Conservation (phyloP, 1,284 basidiomycete genomes). For the Ustilago hordei region DNA sequence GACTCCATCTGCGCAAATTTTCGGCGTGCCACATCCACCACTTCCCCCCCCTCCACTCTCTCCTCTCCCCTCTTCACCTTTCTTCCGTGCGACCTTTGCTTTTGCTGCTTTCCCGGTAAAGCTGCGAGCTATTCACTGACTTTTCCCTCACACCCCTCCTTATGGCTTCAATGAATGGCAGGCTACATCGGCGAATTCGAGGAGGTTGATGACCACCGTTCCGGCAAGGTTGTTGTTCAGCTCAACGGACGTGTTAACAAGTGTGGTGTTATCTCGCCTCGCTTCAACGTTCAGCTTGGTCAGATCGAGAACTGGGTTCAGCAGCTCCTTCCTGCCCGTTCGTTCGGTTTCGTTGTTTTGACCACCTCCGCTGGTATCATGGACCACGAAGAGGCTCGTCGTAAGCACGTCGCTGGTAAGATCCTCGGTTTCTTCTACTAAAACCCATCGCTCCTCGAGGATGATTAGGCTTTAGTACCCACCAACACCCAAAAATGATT, state of each 20-base stretch:
- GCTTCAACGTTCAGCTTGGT: constrained; percentile 94
- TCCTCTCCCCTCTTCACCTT: constrained; percentile 2
- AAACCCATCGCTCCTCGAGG: constrained; percentile 4
- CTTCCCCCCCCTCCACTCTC: no score
- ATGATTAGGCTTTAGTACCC: not conserved
- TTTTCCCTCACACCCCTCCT: not conserved
- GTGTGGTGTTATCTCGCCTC: constrained; percentile 94
- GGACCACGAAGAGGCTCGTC: constrained; percentile 98
- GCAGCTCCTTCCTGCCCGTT: constrained; percentile 75
- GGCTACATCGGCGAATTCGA: constrained; percentile 99
- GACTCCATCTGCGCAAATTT: constrained; percentile 53
- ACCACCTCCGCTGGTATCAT: constrained; percentile 98
- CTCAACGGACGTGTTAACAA: constrained; percentile 99
- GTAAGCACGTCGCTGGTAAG: constrained; percentile 97
- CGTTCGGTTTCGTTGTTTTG: constrained; percentile 95
- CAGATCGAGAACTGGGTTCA: constrained; percentile 87
- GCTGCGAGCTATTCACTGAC: not conserved
- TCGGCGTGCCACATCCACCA: constrained; percentile 49
- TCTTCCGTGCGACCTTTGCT: constrained; percentile 1
- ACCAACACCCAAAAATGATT: constrained; percentile 23
- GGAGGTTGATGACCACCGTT: constrained; percentile 98
- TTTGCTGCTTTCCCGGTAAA: not conserved
- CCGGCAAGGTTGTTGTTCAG: constrained; percentile 98
- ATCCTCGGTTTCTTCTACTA: constrained; percentile 70
- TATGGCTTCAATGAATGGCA: constrained; percentile 66